Conservation (phyloP, 768 basidiomycete species). For the Dentipellis sp. region DNA sequence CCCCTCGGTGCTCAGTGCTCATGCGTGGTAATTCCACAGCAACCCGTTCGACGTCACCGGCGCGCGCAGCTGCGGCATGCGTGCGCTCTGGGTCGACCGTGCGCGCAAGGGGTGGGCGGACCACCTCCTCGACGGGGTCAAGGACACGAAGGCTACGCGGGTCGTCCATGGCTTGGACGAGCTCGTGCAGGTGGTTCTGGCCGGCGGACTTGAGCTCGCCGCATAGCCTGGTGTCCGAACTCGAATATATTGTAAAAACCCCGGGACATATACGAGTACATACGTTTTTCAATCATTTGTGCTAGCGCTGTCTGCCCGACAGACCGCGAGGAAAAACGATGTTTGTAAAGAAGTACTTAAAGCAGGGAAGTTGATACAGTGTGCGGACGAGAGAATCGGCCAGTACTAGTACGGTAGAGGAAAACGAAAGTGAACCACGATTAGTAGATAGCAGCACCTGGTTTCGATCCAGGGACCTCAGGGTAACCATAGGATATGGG, state of each 20-base stretch:
- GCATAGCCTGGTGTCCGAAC: no score
- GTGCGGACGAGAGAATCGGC: not conserved
- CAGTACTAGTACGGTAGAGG: not conserved
- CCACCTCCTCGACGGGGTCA: constrained; percentile 2
- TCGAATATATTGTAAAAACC: not conserved
- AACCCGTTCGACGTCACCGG: constrained; percentile 25
- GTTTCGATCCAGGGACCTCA: constrained; percentile 8
- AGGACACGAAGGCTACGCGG: constrained; percentile 10
- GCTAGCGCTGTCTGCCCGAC: not conserved
- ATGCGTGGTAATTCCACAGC: constrained; percentile 6
- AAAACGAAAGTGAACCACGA: not conserved
- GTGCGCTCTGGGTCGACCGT: constrained; percentile 22
- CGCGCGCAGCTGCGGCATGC: constrained; percentile 17
- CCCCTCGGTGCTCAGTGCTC: not conserved
- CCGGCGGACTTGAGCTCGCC: not conserved
- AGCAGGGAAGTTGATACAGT: no score
- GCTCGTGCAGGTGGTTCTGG: not conserved
- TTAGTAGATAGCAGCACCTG: constrained; percentile 3
- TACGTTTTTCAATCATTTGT: not conserved
- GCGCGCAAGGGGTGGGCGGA: constrained; percentile 19
- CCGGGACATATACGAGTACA: not conserved
- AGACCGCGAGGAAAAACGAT: not conserved
- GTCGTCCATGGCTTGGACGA: constrained; percentile 13
- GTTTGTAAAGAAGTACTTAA: no score
- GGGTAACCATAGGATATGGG: constrained; percentile 1